phyloP scores from a whole-genome alignment of 75 land plant genomes.

The Cupressus sempervirens region DNA sequence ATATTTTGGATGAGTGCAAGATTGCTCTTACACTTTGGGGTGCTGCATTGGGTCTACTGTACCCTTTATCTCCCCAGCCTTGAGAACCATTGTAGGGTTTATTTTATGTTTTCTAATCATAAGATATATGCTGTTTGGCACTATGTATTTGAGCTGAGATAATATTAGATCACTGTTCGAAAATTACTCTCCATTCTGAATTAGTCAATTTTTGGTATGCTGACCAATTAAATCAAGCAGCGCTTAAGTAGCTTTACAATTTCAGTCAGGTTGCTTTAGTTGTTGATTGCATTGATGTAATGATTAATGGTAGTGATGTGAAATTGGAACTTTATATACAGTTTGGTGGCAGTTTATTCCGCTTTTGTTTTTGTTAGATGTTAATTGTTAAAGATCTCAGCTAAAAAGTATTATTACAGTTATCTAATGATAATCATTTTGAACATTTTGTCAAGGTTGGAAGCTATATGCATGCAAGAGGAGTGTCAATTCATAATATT shows the following conservation, averaged over 20 bases:
- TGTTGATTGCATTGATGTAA: not conserved
- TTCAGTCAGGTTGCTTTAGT: not conserved
- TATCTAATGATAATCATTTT: not conserved
- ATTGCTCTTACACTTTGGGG: too few species aligned
- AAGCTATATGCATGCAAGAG: constrained; percentile 72
- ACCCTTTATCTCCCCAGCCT: not conserved
- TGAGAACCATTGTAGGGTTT: not conserved
- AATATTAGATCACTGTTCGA: not conserved
- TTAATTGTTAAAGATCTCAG: not conserved
- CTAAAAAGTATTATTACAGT: not conserved
- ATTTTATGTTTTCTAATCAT: not conserved
- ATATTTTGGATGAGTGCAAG: too few species aligned
- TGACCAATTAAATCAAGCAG: not conserved
- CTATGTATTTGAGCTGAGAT: not conserved
- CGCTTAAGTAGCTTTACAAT: not conserved
- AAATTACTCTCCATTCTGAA: not conserved
- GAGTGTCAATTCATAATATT: constrained; percentile 60
- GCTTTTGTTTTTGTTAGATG: not conserved
- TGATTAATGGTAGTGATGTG: not conserved
- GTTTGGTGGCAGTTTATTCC: not conserved
- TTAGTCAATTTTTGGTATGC: not conserved
- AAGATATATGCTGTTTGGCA: too few species aligned
- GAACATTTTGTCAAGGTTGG: constrained; percentile 47
- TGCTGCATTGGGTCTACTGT: too few species aligned
- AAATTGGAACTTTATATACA: not conserved